Base-by-base conservation (phyloP, 1,139 yeast species). In the Magnusiomyces tetraspermus region DNA sequence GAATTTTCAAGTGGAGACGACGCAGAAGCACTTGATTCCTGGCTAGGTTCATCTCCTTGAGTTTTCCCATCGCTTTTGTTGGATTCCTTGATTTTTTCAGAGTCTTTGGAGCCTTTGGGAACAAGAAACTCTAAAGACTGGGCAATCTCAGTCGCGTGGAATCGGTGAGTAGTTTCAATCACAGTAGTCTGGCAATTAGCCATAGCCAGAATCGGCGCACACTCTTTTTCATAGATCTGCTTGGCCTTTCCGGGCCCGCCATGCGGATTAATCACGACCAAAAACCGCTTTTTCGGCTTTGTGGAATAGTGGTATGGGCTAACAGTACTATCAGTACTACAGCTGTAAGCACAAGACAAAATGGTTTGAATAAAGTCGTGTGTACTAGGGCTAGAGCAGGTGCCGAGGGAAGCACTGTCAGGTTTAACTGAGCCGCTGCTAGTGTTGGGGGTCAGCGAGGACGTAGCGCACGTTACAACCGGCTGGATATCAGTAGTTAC, bases 201-300 rank as follows among this genome's bases (percentile, higher is more conserved):
- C 0, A 88, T 90, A 31, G 74, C 71, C 45, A 92, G 70, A 3
- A 92, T 74, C 0, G 96, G 96, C 59, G 76, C 75, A 15, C 88
- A 82, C 48, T 78, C 68, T 4, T 71, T 60, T 51, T 76, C 63
- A 63, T 80, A 90, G n/a, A 81, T 71, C 17, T 71, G 65, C n/a
- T 72, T 65, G 0, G 97, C 97, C 50, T 76, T 74, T 0, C 97
- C 96, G 58, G 82, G 80, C 8, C 98, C 98, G 42, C 97, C 92
- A 60, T 82, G 82, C 2, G 97, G 97, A 63, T 92, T 92, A 22
- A 92, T 76, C 2, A 92, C 65, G 0, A 88, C 83, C 49, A 86
- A 68, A 4, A 84, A 69, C 2, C 80, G 73, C 53, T 82, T 82
- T 22, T 64, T 63, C 8, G 26, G 37, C 15, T 46, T 45, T 4